Base-by-base conservation (phyloP, 2,329 filamentous ascomycete genomes). In the Monosporascus sp. region DNA sequence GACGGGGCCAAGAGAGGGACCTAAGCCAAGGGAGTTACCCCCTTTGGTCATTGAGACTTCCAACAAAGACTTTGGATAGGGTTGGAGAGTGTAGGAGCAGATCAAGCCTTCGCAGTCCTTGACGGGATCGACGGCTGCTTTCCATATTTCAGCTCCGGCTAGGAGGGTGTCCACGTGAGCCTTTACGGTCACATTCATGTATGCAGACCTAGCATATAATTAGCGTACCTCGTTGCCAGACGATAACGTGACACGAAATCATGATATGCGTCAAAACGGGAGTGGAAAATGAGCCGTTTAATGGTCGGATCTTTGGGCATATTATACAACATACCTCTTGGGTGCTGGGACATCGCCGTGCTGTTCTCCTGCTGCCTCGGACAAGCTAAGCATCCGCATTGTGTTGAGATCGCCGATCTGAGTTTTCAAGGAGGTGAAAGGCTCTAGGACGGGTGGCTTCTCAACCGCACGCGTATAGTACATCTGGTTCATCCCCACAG, bases 71-170 rank as follows among this genome's bases (percentile, higher is more conserved):
- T 17, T 5, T 11, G 59, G 37, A 39, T 59, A 57, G 1, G 55
- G 55, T 24, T 59, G 54, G 2, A 61, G 52, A 14, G 58, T 61
- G 37, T 35, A 54, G 1, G 55, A 58, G 41, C 20, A 55, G 1
- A 52, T 35, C 3, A 59, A 18, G 5, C 51, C 52, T 25, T 57
- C 52, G 25, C 22, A 37, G 20, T 15, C 14, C 38, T 57, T 57
- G 14, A 56, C 5, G 6, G 52, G 54, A 5, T 25, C 52, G 4
- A 58, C 35, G 6, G 45, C 44, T 1, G 35, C 25, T 1, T 17
- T 47, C 5, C 9, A 58, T 18, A 51, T 54, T n/a, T 52, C 44
- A n/a, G 37, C 17, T 18, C 18, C 53, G 24, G 51, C 52, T 37
- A 20, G 6, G 3, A 58, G 35, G 8, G 31, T 52, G 47, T 17